These are phyloP conservation scores for Musa troglodytarum DNA, from an alignment of 176 grass and related monocot species.

Conservation along the genomic window DNA sequence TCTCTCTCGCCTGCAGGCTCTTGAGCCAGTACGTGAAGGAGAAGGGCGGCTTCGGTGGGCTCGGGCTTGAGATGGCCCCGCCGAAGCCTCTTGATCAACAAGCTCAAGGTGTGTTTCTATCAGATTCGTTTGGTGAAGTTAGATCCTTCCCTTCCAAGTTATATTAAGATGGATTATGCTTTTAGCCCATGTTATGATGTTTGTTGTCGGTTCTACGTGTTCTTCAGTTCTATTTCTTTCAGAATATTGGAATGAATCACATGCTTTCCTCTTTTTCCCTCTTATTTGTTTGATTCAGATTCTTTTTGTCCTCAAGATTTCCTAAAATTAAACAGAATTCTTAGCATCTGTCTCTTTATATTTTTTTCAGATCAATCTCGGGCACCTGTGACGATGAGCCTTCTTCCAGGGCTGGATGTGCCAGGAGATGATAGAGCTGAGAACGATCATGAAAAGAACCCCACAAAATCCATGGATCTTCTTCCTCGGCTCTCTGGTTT, in stretches of 20 bases:
- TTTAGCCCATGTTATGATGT: too few relatives aligned
- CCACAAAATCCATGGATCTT: background rate
- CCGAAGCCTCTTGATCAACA: background rate
- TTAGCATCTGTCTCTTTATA: background rate
- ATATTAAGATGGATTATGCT: too few relatives aligned
- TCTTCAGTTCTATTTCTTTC: too few relatives aligned
- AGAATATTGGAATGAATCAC: too few relatives aligned
- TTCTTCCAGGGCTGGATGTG: background rate
- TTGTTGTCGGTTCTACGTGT: too few relatives aligned
- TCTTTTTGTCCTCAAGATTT: background rate
- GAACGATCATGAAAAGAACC: too few relatives aligned
- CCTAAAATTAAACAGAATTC: background rate
- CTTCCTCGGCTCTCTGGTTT: background rate
- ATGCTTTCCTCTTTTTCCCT: background rate
- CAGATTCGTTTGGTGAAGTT: background rate
- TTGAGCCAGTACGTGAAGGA: constrained; percentile 5
- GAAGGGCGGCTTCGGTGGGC: background rate
- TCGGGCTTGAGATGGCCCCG: background rate
- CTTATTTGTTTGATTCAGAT: background rate
- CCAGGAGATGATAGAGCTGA: background rate
- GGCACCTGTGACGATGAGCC: background rate
- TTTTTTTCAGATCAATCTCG: background rate
- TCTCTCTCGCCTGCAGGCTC: background rate
- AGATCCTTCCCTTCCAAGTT: background rate
- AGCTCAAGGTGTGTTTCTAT: background rate